Evolutionary conservation across 768 basidiomycete genomes (phyloP).

Genomic region (Lactifluus rugatus): DNA sequence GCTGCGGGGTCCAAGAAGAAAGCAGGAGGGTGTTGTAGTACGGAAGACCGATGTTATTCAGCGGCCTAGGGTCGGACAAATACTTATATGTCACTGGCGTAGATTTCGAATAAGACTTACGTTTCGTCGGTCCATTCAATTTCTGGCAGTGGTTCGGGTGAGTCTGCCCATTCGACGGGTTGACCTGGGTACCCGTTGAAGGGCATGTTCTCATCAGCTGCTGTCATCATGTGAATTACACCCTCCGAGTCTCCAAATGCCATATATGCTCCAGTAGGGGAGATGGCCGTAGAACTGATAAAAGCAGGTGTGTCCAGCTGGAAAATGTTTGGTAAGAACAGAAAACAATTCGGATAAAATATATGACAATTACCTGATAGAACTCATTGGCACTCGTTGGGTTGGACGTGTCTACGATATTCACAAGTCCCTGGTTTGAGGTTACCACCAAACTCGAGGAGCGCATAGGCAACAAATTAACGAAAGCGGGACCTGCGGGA

Average conservation of each 20-base stretch:
- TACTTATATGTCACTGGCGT: background rate
- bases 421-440: conserved; percentile 75
- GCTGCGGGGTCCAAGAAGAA: conserved; percentile 52
- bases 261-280: conserved; percentile 82
- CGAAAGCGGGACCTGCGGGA: conserved; percentile 77
- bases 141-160: conserved; percentile 53
- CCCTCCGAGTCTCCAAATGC: conserved; percentile 90
- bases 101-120: conserved; percentile 34
- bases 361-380: conserved; percentile 52
- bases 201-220: conserved; percentile 55
- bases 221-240: conserved; percentile 69
- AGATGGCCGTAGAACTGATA: conserved; percentile 70
- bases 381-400: conserved; percentile 61
- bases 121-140: conserved; percentile 79
- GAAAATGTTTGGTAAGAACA: background rate
- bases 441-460: conserved; percentile 64
- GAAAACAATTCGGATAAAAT: background rate
- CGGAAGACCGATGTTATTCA: conserved; percentile 85
- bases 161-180: conserved; percentile 76
- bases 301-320: conserved; percentile 68
- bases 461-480: conserved; percentile 69
- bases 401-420: conserved; percentile 73
- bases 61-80: conserved; percentile 44
- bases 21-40: conserved; percentile 66
- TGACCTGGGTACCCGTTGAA: conserved; percentile 89